Evolutionary conservation across 176 grass and related monocot species (phyloP), one percentile per base, ranked within the genome.

Genomic region (Elymus sibiricus): DNA sequence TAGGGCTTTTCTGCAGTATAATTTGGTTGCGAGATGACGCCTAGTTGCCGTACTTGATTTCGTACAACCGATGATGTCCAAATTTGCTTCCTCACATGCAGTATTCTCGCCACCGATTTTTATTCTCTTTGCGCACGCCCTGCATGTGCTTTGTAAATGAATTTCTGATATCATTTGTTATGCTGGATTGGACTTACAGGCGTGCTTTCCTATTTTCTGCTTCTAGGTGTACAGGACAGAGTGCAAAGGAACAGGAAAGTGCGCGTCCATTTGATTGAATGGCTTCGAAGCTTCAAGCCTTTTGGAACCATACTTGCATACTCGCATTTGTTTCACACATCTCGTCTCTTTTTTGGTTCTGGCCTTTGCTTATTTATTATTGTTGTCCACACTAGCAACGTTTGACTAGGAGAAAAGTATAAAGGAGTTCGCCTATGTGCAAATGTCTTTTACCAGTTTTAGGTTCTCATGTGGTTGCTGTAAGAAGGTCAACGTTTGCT

Each of bases 221-320:
- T 26, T 25, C n/a, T 73, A 73, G 70, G 38, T 42, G 70, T n/a
- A 9, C 70, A 43, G 22, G 39, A 44, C 22, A 44, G 31, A 64
- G 15, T n/a, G n/a, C n/a, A n/a, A n/a, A n/a, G n/a, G n/a, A n/a
- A n/a, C n/a, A n/a, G n/a, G n/a, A n/a, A n/a, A n/a, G n/a, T 51
- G 47, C 1, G 15, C 47, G 6, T 19, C 5, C 16, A 53, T 53
- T 53, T 29, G 39, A 56, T 51, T 14, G 1, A 21, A 89, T 95
- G 88, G 77, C 88, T 34, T 91, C 94, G 6, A 93, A 88, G 79
- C 22, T 95, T 89, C 89, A 96, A 83, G 89, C 94, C 42, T 51
- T 93, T 8, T 96, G 85, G 94, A 96, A 96, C 82, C 94, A 93
- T 64, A 21, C 27, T 44, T 11, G 44, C 70, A 14, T 72, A 39